Conservation (phyloP, 1,284 basidiomycete species). For the Phaffia rhodozyma region DNA sequence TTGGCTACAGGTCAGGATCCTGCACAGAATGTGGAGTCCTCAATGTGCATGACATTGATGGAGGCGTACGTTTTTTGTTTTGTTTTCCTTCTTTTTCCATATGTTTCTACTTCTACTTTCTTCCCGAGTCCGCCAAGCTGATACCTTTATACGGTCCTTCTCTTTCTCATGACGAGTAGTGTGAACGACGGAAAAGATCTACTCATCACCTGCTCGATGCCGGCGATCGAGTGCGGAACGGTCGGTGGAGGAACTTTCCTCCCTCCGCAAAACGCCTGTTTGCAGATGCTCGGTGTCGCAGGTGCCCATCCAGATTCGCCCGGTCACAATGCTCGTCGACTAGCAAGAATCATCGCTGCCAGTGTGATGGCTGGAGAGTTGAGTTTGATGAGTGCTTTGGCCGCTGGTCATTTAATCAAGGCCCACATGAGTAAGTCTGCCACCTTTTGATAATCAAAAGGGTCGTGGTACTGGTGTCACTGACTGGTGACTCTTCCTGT, state of each 20-base stretch:
- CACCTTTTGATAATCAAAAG: not conserved
- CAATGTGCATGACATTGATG: conserved; percentile 97
- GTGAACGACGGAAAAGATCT: conserved; percentile 82
- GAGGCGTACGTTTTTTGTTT: conserved; percentile 59
- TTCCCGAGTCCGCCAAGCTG: conserved; percentile 12
- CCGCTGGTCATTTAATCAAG: conserved; percentile 78
- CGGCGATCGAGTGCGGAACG: conserved; percentile 90
- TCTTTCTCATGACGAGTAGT: conserved; percentile 42
- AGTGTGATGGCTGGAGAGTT: conserved; percentile 92
- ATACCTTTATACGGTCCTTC: not conserved
- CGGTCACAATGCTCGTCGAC: conserved; percentile 71
- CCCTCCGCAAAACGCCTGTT: conserved; percentile 72
- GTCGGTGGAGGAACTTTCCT: conserved; percentile 92
- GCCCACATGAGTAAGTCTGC: conserved; percentile 51
- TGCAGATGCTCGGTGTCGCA: conserved; percentile 80
- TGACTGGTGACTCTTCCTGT: not conserved
- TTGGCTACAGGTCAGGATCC: conserved; percentile 97
- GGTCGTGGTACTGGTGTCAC: not conserved
- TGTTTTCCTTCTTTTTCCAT: not conserved
- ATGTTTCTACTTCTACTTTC: conserved; percentile 1
- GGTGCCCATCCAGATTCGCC: conserved; percentile 73
- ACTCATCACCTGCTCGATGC: conserved; percentile 85
- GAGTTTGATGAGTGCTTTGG: conserved; percentile 74
- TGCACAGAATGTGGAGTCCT: conserved; percentile 97
- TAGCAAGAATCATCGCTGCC: conserved; percentile 75